Base-by-base conservation (phyloP, 768 basidiomycete genomes). In the Cubamyces lactineus region DNA sequence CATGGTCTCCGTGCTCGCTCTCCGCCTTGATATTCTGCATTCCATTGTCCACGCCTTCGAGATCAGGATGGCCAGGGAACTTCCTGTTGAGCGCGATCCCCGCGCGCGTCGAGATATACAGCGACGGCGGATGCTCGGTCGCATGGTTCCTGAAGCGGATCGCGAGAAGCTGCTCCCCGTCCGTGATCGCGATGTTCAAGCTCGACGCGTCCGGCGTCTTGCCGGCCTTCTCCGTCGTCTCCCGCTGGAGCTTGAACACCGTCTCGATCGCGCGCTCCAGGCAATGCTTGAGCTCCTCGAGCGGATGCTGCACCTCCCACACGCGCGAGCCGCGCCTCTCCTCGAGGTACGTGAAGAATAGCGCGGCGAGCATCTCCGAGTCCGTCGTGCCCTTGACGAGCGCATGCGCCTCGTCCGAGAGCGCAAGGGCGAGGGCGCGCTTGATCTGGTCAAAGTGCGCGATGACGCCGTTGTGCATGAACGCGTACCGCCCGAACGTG, bases 1-100 rank as follows among this genome's bases (percentile, higher is more conserved):
- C 66, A 64, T 76, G 75, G 26, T 58, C 62, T 13, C 75, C 73
- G 65, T 75, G 75, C 56, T 73, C 73, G 41, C 71, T 63, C 53
- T 52, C 64, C 23, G 50, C 61, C 61, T 68, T 70, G 57, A 65
- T 23, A 46, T 67, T 66, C 48, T 50, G 51, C 56, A 34, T 26
- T 19, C 56, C 61, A 26, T 59, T 55, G 43, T 67, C 64, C 26
- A 39, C 59, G 38, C 60, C 67, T 21, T 69, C 69, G 21, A 58
- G 34, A 47, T 76, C 72, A 19, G 73, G 74, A 64, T 75, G 73
- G 1, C 70, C 74, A 21, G 73, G 72, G 63, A 67, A 76, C 67
- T 76, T 75, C 43, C 74, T 39, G 61, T 75, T 76, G 28, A 75
- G 67, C 42, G 69, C 64, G 19, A 72, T 61, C 28, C 75, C 75